Percentiles rank a stretch among this genome's conserved stretches.
These are phyloP conservation scores for Komagataella ulmi DNA, from an alignment of 805 yeast genomes.

Conservation along the genomic window DNA sequence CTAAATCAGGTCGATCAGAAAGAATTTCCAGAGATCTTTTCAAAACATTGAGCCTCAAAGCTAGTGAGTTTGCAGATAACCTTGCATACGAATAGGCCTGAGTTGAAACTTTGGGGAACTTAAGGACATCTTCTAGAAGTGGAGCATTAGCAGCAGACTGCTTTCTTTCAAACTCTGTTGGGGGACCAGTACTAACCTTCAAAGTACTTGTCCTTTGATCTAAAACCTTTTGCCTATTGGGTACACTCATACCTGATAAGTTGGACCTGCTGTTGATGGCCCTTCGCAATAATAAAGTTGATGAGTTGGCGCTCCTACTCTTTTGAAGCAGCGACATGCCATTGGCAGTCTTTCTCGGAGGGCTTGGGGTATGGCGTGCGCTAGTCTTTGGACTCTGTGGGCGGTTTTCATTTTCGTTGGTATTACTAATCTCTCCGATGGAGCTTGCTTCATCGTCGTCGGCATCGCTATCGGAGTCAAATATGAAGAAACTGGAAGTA, in stretches of 20 bases:
- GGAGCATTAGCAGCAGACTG: neutral
- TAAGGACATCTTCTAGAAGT: conserved; percentile 28
- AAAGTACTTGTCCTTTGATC: neutral
- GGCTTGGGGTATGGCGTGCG: neutral
- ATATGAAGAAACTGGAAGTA: neutral
- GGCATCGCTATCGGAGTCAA: neutral
- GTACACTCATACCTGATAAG: neutral
- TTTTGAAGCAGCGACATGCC: neutral
- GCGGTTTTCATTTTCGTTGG: neutral
- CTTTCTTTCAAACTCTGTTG: neutral
- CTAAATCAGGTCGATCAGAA: conserved; percentile 44
- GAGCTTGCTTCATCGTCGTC: neutral
- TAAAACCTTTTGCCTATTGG: neutral
- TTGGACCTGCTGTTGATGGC: neutral
- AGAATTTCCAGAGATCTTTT: conserved; percentile 67
- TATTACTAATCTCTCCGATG: neutral
- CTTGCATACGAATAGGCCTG: conserved; percentile 81
- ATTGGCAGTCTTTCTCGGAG: neutral
- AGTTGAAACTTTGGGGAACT: conserved; percentile 67
- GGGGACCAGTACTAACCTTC: neutral
- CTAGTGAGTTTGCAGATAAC: conserved; percentile 66
- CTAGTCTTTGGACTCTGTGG: neutral
- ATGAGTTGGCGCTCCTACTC: neutral
- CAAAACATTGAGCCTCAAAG: conserved; percentile 60
- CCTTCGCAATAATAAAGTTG: neutral